Evolutionary conservation across 202 grass and related monocot species (phyloP).

Genomic region (Panicum hallii): DNA sequence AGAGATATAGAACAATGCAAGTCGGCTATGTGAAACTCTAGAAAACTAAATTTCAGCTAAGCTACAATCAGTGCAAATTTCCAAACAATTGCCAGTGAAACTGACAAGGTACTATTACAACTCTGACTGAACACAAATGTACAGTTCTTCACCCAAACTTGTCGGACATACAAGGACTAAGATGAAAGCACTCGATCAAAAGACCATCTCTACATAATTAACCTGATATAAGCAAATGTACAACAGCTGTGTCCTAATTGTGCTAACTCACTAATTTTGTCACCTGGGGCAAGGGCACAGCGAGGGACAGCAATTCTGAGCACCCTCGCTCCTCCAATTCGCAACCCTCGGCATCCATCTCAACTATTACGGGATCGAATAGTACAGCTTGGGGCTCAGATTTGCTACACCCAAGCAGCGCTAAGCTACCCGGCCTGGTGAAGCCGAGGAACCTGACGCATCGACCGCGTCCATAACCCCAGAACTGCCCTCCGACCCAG

Average conservation of each 20-base stretch:
- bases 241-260: neutral
- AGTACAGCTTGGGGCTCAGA: slow-evolving; percentile 21
- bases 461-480: neutral
- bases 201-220: slow-evolving; percentile 18
- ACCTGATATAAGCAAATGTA: slow-evolving; percentile 42
- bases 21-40: neutral
- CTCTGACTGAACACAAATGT: neutral
- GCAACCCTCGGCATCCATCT: slow-evolving; percentile 33
- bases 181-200: slow-evolving; percentile 9
- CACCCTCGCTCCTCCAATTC: slow-evolving; percentile 1
- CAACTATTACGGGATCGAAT: slow-evolving; percentile 13
- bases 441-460: slow-evolving; percentile 22
- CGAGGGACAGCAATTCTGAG: slow-evolving; percentile 59
- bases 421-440: slow-evolving; percentile 13
- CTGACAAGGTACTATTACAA: neutral
- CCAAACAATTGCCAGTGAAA: neutral
- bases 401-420: neutral
- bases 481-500: slow-evolving; percentile 51
- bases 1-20: neutral
- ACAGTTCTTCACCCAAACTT: slow-evolving; percentile 2
- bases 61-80: slow-evolving; percentile 3
- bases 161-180: slow-evolving; percentile 20
- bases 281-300: slow-evolving; percentile 53
- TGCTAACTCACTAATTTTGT: slow-evolving; percentile 44
- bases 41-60: neutral